Percentiles rank a stretch among this genome's conserved stretches.
Evolutionary conservation across 805 yeast genomes (phyloP).

Genomic region (Starmerella powellii): DNA sequence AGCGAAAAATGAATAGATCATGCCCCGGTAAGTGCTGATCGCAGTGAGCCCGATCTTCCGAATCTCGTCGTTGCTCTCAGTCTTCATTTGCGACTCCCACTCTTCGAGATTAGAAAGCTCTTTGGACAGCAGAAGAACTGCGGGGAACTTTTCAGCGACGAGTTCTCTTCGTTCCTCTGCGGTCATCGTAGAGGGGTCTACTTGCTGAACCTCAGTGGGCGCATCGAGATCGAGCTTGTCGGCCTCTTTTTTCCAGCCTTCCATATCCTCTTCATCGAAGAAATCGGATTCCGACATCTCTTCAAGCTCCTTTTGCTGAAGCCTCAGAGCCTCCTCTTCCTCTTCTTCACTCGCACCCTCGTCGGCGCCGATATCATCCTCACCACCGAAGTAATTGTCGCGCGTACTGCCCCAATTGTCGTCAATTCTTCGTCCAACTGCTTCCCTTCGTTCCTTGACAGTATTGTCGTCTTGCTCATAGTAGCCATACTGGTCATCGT

Average conservation of each 20-base stretch:
- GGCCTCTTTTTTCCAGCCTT: constrained; percentile 60
- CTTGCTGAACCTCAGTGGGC: constrained; percentile 28
- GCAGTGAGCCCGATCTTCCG: constrained; percentile 48
- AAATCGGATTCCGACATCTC: constrained; percentile 64
- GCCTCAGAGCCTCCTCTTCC: constrained; percentile 77
- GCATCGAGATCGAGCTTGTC: constrained; percentile 27
- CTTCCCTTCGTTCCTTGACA: constrained; percentile 17
- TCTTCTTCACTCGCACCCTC: constrained; percentile 66
- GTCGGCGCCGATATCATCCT: constrained; percentile 44
- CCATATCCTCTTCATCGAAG: constrained; percentile 62
- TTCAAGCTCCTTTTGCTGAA: constrained; percentile 67
- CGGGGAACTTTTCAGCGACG: constrained; percentile 62
- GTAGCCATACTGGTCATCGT: constrained; percentile 33
- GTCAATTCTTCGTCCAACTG: constrained; percentile 8
- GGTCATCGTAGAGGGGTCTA: constrained; percentile 41
- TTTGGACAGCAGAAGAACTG: constrained; percentile 60
- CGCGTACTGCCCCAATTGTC: constrained; percentile 37
- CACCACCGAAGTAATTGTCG: constrained; percentile 32
- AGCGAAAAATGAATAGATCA: constrained; percentile 69
- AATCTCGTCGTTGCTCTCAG: constrained; percentile 12
- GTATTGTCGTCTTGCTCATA: constrained; percentile 38
- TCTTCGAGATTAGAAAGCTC: constrained; percentile 41
- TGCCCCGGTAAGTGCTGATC: constrained; percentile 63
- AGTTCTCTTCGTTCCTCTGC: constrained; percentile 41
- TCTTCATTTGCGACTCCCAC: constrained; percentile 20